These are phyloP conservation scores for Jasminum sambac DNA, from an alignment of 257 asterid genomes.

Conservation along the genomic window DNA sequence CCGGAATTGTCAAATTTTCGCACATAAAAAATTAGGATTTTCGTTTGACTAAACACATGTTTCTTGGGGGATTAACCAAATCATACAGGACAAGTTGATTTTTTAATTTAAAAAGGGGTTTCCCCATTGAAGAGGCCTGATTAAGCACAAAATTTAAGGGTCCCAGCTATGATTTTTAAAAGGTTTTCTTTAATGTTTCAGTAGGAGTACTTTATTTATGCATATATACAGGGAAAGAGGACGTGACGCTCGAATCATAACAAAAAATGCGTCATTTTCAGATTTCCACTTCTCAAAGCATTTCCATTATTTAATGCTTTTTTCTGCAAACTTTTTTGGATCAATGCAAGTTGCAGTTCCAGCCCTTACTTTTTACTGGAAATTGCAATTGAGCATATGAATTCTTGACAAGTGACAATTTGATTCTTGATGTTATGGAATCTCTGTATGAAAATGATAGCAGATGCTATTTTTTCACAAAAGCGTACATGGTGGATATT, in stretches of 20 bases:
- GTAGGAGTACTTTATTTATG: slow-evolving; percentile 27
- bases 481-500: too few relatives aligned
- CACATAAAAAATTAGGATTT: slow-evolving; percentile 23
- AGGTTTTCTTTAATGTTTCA: slow-evolving; percentile 28
- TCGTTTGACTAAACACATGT: slow-evolving; percentile 23
- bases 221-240: slow-evolving; percentile 29
- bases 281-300: slow-evolving; percentile 57
- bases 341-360: not conserved
- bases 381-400: slow-evolving; percentile 26
- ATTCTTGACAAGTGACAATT: not conserved
- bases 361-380: slow-evolving; percentile 20
- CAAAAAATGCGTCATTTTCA: slow-evolving; percentile 69
- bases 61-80: slow-evolving; percentile 21
- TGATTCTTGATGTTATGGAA: not conserved
- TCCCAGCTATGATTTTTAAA: slow-evolving; percentile 29
- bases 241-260: slow-evolving; percentile 61
- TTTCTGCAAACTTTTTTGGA: slow-evolving; percentile 16
- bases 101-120: slow-evolving; percentile 36
- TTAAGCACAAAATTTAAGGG: slow-evolving; percentile 48
- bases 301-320: slow-evolving; percentile 26
- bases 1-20: slow-evolving; percentile 8
- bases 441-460: not conserved
- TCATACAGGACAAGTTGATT: slow-evolving; percentile 21
- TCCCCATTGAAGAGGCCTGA: slow-evolving; percentile 19
- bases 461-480: too few relatives aligned